Evolutionary conservation across 495 filamentous ascomycete genomes (phyloP), one percentile per base, ranked within the genome.

Genomic region (Baudoinia panamericana): DNA sequence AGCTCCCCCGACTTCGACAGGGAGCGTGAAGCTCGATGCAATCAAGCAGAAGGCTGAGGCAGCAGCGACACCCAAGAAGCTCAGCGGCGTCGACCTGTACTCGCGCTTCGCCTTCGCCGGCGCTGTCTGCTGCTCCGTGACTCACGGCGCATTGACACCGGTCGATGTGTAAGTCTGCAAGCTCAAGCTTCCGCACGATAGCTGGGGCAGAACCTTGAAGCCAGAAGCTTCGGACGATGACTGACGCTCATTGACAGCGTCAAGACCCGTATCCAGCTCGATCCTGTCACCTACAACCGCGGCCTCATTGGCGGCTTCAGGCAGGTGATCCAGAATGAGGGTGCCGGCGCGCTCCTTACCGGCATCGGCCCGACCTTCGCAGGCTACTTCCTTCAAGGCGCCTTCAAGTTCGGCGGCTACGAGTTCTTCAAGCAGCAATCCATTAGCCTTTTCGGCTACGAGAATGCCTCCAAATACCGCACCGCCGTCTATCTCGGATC

Each of bases 121-220:
- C 62, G 86, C 85, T 51, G 68, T 92, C 66, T 93, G 86, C 77
- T 94, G 86, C 63, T 83, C 82, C 56, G 69, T 94, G 66, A 94
- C 86, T 53, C 86, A 94, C 70, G 86, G 86, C 55, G 76, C 72
- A 56, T 72, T 93, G 59, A 94, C 86, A 41, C 86, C 86, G 53
- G 82, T 94, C 57, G 86, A 94, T 78, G 86, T 94, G 86, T 94
- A 84, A 69, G 86, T 78, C 41, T n/a, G n/a, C n/a, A 13, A n/a
- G 15, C 18, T 5, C 24, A 39, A 39, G n/a, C 26, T 10, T 17
- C 8, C 30, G 8, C 7, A 7, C 7, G 16, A 34, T 34, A 34
- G 7, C 30, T 15, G 17, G 16, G 23, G 6, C 10, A 25, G 33
- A 19, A 47, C 6, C 5, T 5, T 24, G 43, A 5, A 13, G 30